A percentile compares a stretch with the other conserved stretches of the same genome.
These are phyloP conservation scores for Rhodamnia argentea DNA, from an alignment of 345 rosid genomes.

Conservation along the genomic window DNA sequence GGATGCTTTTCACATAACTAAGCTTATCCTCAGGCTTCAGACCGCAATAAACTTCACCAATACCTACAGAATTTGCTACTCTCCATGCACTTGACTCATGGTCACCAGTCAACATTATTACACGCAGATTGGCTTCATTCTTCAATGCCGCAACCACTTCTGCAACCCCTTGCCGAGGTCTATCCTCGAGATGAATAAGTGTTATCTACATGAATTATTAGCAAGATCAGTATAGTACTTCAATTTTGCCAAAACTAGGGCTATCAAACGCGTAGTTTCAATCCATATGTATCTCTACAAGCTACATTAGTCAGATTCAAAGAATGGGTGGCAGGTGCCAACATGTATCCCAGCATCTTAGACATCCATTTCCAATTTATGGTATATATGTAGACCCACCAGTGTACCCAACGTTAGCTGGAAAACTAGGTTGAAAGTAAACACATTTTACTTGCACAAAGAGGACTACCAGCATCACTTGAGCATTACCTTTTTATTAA, in stretches of 20 bases:
- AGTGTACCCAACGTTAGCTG: neutral
- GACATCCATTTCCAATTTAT: neutral
- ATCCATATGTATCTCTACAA: neutral
- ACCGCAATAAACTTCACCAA: slow-evolving; percentile 67
- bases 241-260: neutral
- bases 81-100: slow-evolving; percentile 91
- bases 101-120: slow-evolving; percentile 95
- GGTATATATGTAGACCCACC: neutral
- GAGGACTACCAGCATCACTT: neutral
- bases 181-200: slow-evolving; percentile 94
- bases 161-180: slow-evolving; percentile 75
- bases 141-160: slow-evolving; percentile 60
- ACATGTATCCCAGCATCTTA: neutral
- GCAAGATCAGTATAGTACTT: neutral
- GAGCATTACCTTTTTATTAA: slow-evolving; percentile 66
- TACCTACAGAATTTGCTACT: slow-evolving; percentile 86
- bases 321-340: neutral
- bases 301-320: neutral
- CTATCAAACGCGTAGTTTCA: neutral
- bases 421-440: neutral
- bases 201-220: slow-evolving; percentile 39
- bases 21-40: slow-evolving; percentile 94
- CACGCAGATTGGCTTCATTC: slow-evolving; percentile 48
- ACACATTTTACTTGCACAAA: neutral
- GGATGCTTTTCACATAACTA: slow-evolving; percentile 58